Evolutionary conservation across 2,329 filamentous ascomycete genomes (phyloP), one percentile per base, ranked within the genome.

Genomic region (Colletotrichum godetiae): DNA sequence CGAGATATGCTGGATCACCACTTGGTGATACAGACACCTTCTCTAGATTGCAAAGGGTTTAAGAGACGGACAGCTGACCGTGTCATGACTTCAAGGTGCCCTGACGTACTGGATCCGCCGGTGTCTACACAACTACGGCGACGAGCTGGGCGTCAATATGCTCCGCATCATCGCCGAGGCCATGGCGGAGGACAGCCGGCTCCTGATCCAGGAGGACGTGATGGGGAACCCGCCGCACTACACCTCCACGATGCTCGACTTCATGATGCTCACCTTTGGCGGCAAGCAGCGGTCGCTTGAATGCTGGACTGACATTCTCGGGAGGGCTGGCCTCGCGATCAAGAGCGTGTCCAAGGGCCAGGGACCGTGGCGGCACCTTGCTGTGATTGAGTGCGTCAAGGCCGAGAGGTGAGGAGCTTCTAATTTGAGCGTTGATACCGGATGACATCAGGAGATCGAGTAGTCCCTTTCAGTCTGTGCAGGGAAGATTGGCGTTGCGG

Each of bases 111-210:
- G 78, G 76, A 81, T 82, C 69, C 78, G 78, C 49, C 80, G 81
- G n/a, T 81, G 81, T 57, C 78, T 85, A 4, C 83, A 85, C 69
- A 81, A 84, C 69, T 84, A 83, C 74, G 75, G 78, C 33, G 82
- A 83, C 67, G 76, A 78, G 1, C 75, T 79, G 13, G 78, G 77
- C 5, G 76, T 80, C 2, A 68, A 76, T 46, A 83, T 84, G 10
- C 76, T 84, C 27, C 64, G 77, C 66, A 77, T 78, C 12, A 67
- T 82, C 3, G 72, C 76, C 1, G 75, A 75, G 3, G 81, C 82
- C 33, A 79, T 83, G 78, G 78, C 77, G 11, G 33, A 66, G 0
- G 80, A 83, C 63, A 82, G 81, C 74, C 78, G 76, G 27, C 74
- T 83, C 1, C 76, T 83, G 10, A 78, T 84, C 22, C 76, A 80